phyloP scores from a whole-genome alignment of 768 basidiomycete species.

The Psilocybe cyanescens region DNA sequence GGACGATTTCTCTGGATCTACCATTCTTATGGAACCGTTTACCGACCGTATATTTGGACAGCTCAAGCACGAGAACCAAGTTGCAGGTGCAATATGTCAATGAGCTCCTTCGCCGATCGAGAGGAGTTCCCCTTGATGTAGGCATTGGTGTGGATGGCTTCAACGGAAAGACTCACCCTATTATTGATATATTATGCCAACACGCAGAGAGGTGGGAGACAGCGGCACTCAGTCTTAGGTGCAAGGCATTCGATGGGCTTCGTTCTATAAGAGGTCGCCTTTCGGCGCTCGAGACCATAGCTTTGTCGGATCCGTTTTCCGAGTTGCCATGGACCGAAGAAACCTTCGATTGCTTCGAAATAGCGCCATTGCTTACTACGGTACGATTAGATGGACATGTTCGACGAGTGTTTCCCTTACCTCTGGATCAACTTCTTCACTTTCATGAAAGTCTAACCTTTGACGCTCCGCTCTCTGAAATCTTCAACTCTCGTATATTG shows the following conservation, averaged over 20 bases:
- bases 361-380: slow-evolving; percentile 22
- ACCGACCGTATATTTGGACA: neutral
- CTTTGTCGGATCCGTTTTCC: slow-evolving; percentile 10
- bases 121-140: slow-evolving; percentile 19
- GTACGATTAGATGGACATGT: slow-evolving; percentile 21
- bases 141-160: slow-evolving; percentile 17
- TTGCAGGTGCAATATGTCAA: neutral
- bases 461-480: slow-evolving; percentile 14
- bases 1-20: neutral
- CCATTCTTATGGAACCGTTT: neutral
- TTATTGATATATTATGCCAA: slow-evolving; percentile 21
- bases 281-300: slow-evolving; percentile 18
- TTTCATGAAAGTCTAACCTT: slow-evolving; percentile 21
- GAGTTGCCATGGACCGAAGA: neutral
- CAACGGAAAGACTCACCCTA: slow-evolving; percentile 18
- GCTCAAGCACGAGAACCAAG: slow-evolving; percentile 16
- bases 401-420: slow-evolving; percentile 18
- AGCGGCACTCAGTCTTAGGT: slow-evolving; percentile 13
- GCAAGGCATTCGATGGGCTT: slow-evolving; percentile 19
- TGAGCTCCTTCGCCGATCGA: slow-evolving; percentile 13
- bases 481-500: slow-evolving; percentile 17
- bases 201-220: slow-evolving; percentile 26
- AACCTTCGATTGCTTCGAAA: slow-evolving; percentile 24
- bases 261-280: slow-evolving; percentile 26
- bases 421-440: slow-evolving; percentile 23